Evolutionary conservation across 192 early-diverging fungal species (phyloP), one percentile per base, ranked within the genome.

Genomic region (Cladochytrium replicatum): DNA sequence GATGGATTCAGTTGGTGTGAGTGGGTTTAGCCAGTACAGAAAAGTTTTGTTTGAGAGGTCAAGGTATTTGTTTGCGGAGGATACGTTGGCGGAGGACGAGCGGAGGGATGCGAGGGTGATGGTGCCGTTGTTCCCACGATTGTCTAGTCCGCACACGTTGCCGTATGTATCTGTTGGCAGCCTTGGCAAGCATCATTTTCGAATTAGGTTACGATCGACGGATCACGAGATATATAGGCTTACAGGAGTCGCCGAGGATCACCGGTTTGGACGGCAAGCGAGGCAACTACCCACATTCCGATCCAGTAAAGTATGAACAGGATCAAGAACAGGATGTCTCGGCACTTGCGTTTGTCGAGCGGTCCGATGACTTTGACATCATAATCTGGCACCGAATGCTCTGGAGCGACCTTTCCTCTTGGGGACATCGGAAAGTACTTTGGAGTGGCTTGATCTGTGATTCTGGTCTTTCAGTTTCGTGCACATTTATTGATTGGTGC

Each of bases 281-380:
- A 24, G n/a, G 54, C 54, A n/a, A 56, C 43, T 37, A 50, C 11
- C 24, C 39, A 21, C 54, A 56, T 56, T 8, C 22, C 43, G 29
- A 29, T 32, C 54, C 54, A 56, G 27, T 48, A 41, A 4, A 41
- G 37, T 2, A 54, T 54, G 32, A 56, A 56, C 19, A 56, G 23
- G 24, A 56, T n/a, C 13, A 56, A 29, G 31, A 37, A 56, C 38
- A n/a, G 19, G 2, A 56, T 32, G 21, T 56, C 54, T 4, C 54
- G 23, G 29, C 54, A 56, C 8, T 56, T 54, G 3, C 54, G 31
- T 21, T 55, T 56, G 46, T 8, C 32, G 6, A 27, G n/a, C n/a
- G n/a, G n/a, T n/a, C n/a, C n/a, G n/a, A n/a, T n/a, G n/a, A n/a
- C n/a, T n/a, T n/a, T n/a, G n/a, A n/a, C n/a, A n/a, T n/a, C n/a